Evolutionary conservation across 345 rosid genomes (phyloP), one percentile per base, ranked within the genome.

Genomic region (Noccaea bulbosa): DNA sequence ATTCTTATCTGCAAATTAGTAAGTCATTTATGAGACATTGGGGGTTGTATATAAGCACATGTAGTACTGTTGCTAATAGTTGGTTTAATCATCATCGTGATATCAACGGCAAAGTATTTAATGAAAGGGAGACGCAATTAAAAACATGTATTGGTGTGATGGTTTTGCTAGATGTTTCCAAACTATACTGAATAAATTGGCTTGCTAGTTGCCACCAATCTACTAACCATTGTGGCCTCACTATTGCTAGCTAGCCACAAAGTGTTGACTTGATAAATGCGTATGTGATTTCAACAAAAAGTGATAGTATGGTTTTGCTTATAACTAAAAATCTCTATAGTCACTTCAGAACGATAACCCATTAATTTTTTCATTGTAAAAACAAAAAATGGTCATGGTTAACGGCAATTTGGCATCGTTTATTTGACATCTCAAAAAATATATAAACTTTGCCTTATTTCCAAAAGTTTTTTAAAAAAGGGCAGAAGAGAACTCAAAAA

Each of bases 111-210:
- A 8, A 64, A 47, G 27, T 38, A 15, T 11, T 45, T 5, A 56
- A 56, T 57, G 10, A 6, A 27, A 46, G 33, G 27, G 24, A 24
- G 20, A 62, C 75, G 20, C 38, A 50, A 20, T 10, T 24, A 52
- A 53, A 44, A 51, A 65, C n/a, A n/a, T n/a, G n/a, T n/a, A n/a
- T n/a, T n/a, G n/a, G n/a, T 72, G 58, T 9, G 59, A 73, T 45
- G 10, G 53, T 6, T 56, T 52, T 73, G 65, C 10, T 56, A 56
- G 52, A 56, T 73, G 38, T 56, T 38, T 35, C 71, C 52, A 73
- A 65, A 65, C 65, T 32, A 47, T 55, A 64, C 15, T 65, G 17
- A 56, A 55, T 47, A 37, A 11, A 38, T 38, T 7, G 52, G 46
- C 33, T 58, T 57, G 14, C 41, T 55, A 46, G 76, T 53, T 70